Base-by-base conservation (phyloP, 805 yeast species). In the Starmerella ratchasimensis region DNA sequence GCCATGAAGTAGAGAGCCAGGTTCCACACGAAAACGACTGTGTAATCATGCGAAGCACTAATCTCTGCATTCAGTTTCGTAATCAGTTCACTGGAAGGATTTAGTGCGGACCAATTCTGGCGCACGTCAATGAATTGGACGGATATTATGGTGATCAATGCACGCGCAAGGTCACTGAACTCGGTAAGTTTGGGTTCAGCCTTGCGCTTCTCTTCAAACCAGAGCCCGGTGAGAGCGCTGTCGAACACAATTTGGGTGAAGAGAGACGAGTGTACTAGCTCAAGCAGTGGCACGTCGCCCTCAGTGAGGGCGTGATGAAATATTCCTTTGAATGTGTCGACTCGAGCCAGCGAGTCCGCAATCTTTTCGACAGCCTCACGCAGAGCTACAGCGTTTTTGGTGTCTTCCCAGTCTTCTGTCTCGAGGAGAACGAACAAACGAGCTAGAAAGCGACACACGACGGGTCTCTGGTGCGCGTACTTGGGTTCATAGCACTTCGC, bases 71-170 rank as follows among this genome's bases (percentile, higher is more conserved):
- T 43, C 13, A 56, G 31, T 5, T 39, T n/a, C n/a, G 37, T 19
- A 24, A 56, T 42, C 8, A 44, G 37, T 9, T 45, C 41, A 2
- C 47, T 43, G 16, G n/a, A 4, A 15, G 48, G 44, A 8, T 28
- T 26, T 4, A 23, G 37, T 4, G 33, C 25, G 5, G 38, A 26
- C 41, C 52, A 51, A 31, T 47, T 50, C 33, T 53, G 58, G 18
- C 48, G 45, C 9, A 54, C 37, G 22, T 55, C 53, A 8, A 58
- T 30, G 29, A 57, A 48, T 33, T 53, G 54, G n/a, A 41, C 41
- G 28, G 44, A 39, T 11, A 42, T 36, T 7, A 50, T 42, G 10
- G 42, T 32, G 18, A 35, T 44, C 24, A 47, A 44, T 3, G 48
- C 45, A 19, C 35, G 19, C 5, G 39, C 39, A 20, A 31, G 25